Conservation (phyloP, 768 basidiomycete species). For the Cubamyces lactineus region DNA sequence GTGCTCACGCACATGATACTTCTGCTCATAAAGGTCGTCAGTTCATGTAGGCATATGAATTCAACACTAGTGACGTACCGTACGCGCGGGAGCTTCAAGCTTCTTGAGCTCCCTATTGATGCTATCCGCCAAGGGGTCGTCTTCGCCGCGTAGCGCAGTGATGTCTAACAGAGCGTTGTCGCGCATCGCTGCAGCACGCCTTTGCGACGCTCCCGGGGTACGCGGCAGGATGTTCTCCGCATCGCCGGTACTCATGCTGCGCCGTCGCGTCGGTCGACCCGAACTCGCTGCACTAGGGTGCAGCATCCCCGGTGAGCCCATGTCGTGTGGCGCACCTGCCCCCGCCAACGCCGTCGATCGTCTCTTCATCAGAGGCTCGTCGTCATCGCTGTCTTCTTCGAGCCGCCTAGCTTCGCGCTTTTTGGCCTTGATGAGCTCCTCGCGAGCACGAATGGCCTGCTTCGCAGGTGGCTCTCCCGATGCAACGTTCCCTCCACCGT, state of each 20-base stretch:
- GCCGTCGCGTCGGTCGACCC: conserved; percentile 56
- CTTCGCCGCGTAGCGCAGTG: conserved; percentile 43
- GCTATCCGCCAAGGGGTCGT: conserved; percentile 64
- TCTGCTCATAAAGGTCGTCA: conserved; percentile 43
- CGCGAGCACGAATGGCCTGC: conserved; percentile 66
- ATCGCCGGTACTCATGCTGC: conserved; percentile 83
- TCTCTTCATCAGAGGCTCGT: not conserved
- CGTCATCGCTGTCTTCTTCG: conserved; percentile 48
- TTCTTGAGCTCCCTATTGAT: conserved; percentile 76
- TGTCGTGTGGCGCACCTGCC: not conserved
- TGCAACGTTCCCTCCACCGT: not conserved
- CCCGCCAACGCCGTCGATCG: conserved; percentile 1
- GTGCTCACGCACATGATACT: conserved; percentile 82
- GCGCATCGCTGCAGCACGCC: conserved; percentile 28
- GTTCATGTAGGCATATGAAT: conserved; percentile 2
- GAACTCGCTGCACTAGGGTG: conserved; percentile 32
- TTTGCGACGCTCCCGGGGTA: conserved; percentile 28
- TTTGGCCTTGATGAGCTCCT: conserved; percentile 72
- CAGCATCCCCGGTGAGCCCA: conserved; percentile 11
- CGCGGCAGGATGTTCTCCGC: conserved; percentile 49
- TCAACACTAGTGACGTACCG: conserved; percentile 38
- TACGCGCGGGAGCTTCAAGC: conserved; percentile 49
- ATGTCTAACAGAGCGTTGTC: conserved; percentile 42
- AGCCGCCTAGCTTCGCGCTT: conserved; percentile 61
- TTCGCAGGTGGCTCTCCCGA: conserved; percentile 49